Conservation (phyloP, 148 eudicot genomes). For the Pharnaceum exiguum region DNA sequence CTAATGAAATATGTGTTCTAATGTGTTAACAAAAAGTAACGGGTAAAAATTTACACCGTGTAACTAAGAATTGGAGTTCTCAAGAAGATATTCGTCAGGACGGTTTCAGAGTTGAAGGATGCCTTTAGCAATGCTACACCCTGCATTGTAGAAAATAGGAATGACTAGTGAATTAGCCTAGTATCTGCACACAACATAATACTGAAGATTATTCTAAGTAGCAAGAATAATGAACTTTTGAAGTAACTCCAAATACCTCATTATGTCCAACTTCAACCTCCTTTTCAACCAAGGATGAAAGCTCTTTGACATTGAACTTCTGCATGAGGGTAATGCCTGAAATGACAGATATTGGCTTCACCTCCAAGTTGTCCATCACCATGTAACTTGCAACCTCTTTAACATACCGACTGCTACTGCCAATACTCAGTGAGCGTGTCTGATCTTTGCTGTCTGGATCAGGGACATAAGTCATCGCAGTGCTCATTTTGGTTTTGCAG, state of each 20-base stretch:
- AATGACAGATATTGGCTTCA: constrained; percentile 24
- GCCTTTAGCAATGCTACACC: too few species aligned
- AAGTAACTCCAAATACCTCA: constrained; percentile 21
- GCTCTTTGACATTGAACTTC: constrained; percentile 7
- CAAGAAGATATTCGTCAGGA: too few species aligned
- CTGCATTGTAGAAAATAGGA: too few species aligned
- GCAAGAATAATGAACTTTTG: too few species aligned
- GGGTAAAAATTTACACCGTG: too few species aligned
- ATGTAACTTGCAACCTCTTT: constrained; percentile 22
- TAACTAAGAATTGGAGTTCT: too few species aligned
- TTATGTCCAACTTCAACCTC: constrained; percentile 13
- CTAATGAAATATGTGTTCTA: too few species aligned
- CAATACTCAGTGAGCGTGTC: background rate
- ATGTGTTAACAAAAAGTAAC: too few species aligned
- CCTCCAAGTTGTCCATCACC: constrained; percentile 24
- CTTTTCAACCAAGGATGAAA: constrained; percentile 9
- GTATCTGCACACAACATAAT: too few species aligned
- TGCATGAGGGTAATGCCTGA: constrained; percentile 10
- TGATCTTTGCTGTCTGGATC: background rate
- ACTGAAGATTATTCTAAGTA: too few species aligned
- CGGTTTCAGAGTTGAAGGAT: too few species aligned
- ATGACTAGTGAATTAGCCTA: too few species aligned
- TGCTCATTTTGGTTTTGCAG: background rate
- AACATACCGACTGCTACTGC: constrained; percentile 11
- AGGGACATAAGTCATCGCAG: background rate